phyloP scores from a whole-genome alignment of 495 filamentous ascomycete genomes.

The Aspergillus coremiiformis region DNA sequence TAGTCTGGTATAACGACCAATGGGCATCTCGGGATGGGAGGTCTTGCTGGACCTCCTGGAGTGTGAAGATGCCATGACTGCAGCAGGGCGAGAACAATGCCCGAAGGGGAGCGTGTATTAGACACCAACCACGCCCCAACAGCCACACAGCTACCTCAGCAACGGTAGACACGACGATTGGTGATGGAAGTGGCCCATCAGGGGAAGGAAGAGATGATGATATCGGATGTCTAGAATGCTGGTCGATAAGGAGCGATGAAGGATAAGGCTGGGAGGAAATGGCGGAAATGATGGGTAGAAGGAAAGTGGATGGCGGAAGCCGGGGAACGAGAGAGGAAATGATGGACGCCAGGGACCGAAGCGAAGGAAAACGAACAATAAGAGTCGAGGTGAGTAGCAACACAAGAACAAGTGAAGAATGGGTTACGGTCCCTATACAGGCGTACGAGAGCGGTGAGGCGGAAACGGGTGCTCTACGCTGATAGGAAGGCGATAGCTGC shows the following conservation, averaged over 20 bases:
- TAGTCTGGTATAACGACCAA: constrained; percentile 70
- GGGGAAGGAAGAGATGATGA: constrained; percentile 19
- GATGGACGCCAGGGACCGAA: neutral
- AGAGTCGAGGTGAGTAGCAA: neutral
- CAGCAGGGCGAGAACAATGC: constrained; percentile 10
- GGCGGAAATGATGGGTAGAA: constrained; percentile 12
- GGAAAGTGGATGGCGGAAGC: neutral
- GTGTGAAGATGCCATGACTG: constrained; percentile 32
- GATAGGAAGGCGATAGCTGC: constrained; percentile 8
- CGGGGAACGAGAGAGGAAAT: neutral
- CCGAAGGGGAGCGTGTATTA: constrained; percentile 6
- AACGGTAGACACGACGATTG: constrained; percentile 17
- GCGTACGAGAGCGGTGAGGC: constrained; percentile 27
- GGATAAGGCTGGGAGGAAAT: neutral
- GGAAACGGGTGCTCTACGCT: constrained; percentile 8
- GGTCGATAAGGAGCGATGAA: constrained; percentile 13
- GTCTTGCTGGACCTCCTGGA: constrained; percentile 40
- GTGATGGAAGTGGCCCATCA: constrained; percentile 30
- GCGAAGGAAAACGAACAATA: neutral
- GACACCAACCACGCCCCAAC: constrained; percentile 23
- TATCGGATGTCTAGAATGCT: neutral
- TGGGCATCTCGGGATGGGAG: constrained; percentile 50
- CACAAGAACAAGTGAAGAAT: neutral
- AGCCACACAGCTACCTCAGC: constrained; percentile 39
- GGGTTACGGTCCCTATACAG: too few relatives aligned